phyloP scores from a whole-genome alignment of 2,329 filamentous ascomycete genomes.

The Tolypocladium nubicola region DNA sequence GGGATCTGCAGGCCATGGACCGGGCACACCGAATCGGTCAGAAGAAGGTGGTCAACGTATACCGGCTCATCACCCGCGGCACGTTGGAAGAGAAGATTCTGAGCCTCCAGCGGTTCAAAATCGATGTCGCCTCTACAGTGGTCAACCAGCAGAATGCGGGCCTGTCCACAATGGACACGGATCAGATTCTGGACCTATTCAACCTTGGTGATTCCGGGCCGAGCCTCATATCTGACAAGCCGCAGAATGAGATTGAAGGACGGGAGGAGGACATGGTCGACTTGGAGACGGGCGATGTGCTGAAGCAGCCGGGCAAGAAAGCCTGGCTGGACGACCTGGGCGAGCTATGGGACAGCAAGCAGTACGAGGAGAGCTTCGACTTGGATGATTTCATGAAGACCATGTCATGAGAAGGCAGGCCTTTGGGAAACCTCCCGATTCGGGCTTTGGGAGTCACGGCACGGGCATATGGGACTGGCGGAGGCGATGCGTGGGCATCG shows the following conservation, averaged over 20 bases:
- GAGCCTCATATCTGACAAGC: conserved; percentile 50
- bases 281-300: conserved; percentile 79
- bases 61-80: conserved; percentile 88
- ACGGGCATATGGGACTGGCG: background rate
- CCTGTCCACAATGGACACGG: conserved; percentile 90
- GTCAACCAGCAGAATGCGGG: conserved; percentile 99
- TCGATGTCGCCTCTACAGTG: conserved; percentile 94
- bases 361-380: conserved; percentile 98
- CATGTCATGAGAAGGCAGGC: conserved; percentile 50
- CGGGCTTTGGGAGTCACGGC: background rate
- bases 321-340: conserved; percentile 89
- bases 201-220: conserved; percentile 74
- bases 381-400: conserved; percentile 89
- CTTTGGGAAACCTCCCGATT: background rate
- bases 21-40: conserved; percentile 95
- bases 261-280: conserved; percentile 84
- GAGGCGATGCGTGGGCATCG: background rate
- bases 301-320: conserved; percentile 94
- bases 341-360: conserved; percentile 92
- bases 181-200: conserved; percentile 95
- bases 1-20: conserved; percentile 98
- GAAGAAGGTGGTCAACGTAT: conserved; percentile 99
- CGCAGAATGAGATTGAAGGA: conserved; percentile 46
- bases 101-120: conserved; percentile 97
- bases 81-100: conserved; percentile 98